Conservation (phyloP, 164 flowering plant species). For the Macadamia integrifolia region DNA sequence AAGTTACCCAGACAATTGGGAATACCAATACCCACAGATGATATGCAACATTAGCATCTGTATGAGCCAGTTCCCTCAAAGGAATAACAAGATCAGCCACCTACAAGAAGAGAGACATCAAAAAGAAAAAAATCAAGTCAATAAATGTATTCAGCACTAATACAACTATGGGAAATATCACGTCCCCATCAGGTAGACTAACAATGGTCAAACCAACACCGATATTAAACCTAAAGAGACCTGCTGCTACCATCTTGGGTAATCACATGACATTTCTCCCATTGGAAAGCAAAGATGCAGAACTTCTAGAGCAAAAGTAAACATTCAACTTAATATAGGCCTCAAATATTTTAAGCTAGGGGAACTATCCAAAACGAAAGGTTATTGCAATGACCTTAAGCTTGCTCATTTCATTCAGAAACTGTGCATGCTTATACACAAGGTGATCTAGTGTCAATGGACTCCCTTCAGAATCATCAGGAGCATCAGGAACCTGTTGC, state of each 20-base stretch:
- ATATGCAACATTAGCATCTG: slow-evolving; percentile 93
- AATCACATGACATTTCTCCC: not conserved
- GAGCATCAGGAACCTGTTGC: slow-evolving; percentile 44
- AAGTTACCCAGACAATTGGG: slow-evolving; percentile 98
- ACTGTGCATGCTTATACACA: slow-evolving; percentile 66
- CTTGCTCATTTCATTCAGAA: slow-evolving; percentile 77
- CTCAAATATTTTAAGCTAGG: not conserved
- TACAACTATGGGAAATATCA: not conserved
- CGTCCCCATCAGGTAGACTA: not conserved
- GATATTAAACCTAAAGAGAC: no score
- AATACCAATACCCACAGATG: slow-evolving; percentile 97
- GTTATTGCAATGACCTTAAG: slow-evolving; percentile 57
- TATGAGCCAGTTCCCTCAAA: slow-evolving; percentile 90
- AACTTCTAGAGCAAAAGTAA: not conserved
- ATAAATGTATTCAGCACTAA: no score
- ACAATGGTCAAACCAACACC: not conserved
- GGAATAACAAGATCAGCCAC: slow-evolving; percentile 77
- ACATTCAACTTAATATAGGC: not conserved
- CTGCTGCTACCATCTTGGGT: not conserved
- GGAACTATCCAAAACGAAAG: not conserved
- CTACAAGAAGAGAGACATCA: no score
- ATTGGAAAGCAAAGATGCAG: not conserved
- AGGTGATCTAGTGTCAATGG: slow-evolving; percentile 69
- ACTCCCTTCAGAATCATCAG: slow-evolving; percentile 58
- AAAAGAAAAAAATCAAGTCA: no score